Evolutionary conservation across 2,329 filamentous ascomycete species (phyloP).

Genomic region (Boeremia exigua): DNA sequence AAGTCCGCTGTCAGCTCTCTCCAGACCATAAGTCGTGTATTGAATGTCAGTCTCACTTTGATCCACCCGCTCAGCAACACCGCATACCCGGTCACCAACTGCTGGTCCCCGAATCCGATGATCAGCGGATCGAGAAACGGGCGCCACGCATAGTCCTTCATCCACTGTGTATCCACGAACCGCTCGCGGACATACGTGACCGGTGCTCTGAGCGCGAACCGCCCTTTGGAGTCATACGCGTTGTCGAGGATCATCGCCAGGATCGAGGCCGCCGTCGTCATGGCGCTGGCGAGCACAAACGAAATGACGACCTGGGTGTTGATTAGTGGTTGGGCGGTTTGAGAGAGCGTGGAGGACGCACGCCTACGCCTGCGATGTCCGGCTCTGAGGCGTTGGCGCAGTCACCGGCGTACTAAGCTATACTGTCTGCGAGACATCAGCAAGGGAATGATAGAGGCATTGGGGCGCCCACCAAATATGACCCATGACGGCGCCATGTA

Average conservation of each 20-base stretch:
- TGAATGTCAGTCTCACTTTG: constrained; percentile 21
- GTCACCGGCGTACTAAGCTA: constrained; percentile 25
- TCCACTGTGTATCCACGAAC: constrained; percentile 36
- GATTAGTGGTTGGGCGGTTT: neutral
- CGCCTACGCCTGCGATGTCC: constrained; percentile 40
- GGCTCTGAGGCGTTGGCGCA: constrained; percentile 35
- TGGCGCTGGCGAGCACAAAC: constrained; percentile 37
- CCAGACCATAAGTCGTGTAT: neutral
- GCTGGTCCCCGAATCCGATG: constrained; percentile 41
- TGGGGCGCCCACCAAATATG: neutral
- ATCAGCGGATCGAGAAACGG: constrained; percentile 41
- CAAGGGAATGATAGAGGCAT: neutral
- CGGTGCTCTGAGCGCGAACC: constrained; percentile 27
- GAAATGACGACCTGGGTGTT: constrained; percentile 36
- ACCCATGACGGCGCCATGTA: constrained; percentile 38
- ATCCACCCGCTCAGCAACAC: constrained; percentile 42
- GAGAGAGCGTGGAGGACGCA: constrained; percentile 4
- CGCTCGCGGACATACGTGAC: constrained; percentile 32
- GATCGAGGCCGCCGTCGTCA: constrained; percentile 40
- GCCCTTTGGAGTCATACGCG: constrained; percentile 34
- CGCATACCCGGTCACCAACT: constrained; percentile 41
- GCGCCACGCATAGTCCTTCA: constrained; percentile 38
- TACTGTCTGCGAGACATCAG: constrained; percentile 33
- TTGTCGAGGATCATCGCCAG: constrained; percentile 43
- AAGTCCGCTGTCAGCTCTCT: neutral